Evolutionary conservation across 257 asterid genomes (phyloP), one percentile per base, ranked within the genome.

Genomic region (Scutellaria galericulata): DNA sequence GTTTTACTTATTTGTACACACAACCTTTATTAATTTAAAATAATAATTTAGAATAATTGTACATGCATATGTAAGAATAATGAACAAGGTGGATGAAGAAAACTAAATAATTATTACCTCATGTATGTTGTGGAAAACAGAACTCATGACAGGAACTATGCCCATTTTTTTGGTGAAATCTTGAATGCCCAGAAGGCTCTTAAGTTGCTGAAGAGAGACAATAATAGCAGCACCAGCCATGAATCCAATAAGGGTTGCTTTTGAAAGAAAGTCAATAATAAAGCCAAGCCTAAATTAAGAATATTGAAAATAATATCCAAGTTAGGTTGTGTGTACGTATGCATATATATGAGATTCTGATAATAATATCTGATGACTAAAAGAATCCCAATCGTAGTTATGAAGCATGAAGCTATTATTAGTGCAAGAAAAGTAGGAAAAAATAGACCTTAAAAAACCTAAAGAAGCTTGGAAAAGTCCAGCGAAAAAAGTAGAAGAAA

Each of bases 181-280:
- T 10, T 70, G 81, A 10, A 92, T 89, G 1, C 98, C 98, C 44
- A 92, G 86, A 66, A 92, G 93, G 61, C 85, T 79, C 83, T 92
- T 88, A 2, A 92, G 87, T 48, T 92, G 98, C 80, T 92, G 96
- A 6, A 92, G 88, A 45, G 98, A 92, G 22, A 92, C 97, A 22
- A 92, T 88, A 12, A 89, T 80, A 9, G 97, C 96, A 64, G 96
- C 97, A 56, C 97, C 97, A 66, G 92, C 97, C 97, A 92, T 89
- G 71, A 92, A 92, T n/a, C 97, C 97, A 27, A 86, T 76, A 0
- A 92, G 88, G 2, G 96, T 92, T 58, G 97, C 97, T 80, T 86
- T 89, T 13, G 97, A 92, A 0, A 92, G 91, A 66, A 92, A 92
- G 68, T 92, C 96, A 60, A 89, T 86, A 7, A 89, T 88, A 70